These are phyloP conservation scores for Capronia coronata DNA, from an alignment of 2,329 filamentous ascomycete species.

Conservation along the genomic window DNA sequence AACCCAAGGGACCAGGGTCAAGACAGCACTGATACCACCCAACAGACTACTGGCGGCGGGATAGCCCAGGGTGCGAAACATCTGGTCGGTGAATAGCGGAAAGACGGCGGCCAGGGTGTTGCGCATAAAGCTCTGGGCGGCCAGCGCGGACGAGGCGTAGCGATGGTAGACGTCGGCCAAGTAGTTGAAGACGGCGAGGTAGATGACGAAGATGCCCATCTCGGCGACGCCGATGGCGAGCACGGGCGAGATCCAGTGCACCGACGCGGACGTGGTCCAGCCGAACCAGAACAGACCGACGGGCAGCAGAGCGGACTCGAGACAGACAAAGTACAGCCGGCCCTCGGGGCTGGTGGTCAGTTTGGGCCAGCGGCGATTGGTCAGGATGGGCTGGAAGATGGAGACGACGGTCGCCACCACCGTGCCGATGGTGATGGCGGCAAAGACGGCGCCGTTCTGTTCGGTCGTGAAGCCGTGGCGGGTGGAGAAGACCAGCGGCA, in stretches of 20 bases:
- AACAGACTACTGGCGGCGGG: conserved; percentile 66
- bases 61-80: conserved; percentile 68
- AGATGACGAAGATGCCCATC: conserved; percentile 80
- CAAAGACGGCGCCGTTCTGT: conserved; percentile 65
- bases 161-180: conserved; percentile 79
- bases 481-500: conserved; percentile 67
- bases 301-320: conserved; percentile 68
- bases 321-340: conserved; percentile 74
- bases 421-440: conserved; percentile 62
- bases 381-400: conserved; percentile 59
- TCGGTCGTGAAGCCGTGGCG: conserved; percentile 63
- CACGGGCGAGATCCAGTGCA: conserved; percentile 67
- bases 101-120: conserved; percentile 79
- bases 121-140: conserved; percentile 78
- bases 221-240: conserved; percentile 67
- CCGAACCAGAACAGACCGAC: conserved; percentile 76
- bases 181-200: conserved; percentile 87
- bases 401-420: conserved; percentile 61
- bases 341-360: conserved; percentile 57
- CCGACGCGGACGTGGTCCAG: conserved; percentile 51
- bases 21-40: conserved; percentile 58
- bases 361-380: conserved; percentile 28
- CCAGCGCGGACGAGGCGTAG: conserved; percentile 78
- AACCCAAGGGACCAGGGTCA: conserved; percentile 84
- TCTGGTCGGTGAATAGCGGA: conserved; percentile 64